Conservation (phyloP, 2,329 filamentous ascomycete genomes). For the Calonectria honghensis region DNA sequence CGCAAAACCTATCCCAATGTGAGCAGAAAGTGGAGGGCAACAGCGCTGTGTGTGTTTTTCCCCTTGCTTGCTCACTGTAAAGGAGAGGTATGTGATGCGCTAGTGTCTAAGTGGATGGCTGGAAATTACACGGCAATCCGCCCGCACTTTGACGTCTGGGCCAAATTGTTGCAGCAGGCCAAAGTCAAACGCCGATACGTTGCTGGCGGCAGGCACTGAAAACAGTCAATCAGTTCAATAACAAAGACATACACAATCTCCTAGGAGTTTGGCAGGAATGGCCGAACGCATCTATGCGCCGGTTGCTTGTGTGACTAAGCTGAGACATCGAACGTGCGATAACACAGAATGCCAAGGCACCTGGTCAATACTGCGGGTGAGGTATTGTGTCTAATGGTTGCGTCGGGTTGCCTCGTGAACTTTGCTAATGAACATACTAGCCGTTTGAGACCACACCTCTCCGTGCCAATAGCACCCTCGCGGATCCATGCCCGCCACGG, state of each 20-base stretch:
- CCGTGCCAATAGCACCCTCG: neutral
- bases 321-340: constrained; percentile 30
- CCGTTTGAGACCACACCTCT: neutral
- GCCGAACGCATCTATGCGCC: constrained; percentile 12
- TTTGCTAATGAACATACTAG: constrained; percentile 13
- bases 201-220: neutral
- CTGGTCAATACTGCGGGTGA: neutral
- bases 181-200: neutral
- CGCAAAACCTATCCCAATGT: neutral
- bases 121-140: constrained; percentile 5
- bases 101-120: neutral
- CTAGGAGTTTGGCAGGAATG: neutral
- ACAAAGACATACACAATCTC: constrained; percentile 10
- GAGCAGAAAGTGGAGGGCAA: neutral
- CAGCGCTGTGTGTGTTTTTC: neutral
- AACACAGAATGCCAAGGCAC: constrained; percentile 1
- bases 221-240: neutral
- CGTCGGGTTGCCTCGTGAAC: constrained; percentile 25
- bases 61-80: neutral
- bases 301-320: constrained; percentile 11
- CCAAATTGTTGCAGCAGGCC: neutral
- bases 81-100: constrained; percentile 22
- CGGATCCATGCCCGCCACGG: neutral
- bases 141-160: neutral
- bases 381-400: constrained; percentile 24